Conservation (phyloP, 1,284 basidiomycete genomes). For the Leccinum ponderosum region DNA sequence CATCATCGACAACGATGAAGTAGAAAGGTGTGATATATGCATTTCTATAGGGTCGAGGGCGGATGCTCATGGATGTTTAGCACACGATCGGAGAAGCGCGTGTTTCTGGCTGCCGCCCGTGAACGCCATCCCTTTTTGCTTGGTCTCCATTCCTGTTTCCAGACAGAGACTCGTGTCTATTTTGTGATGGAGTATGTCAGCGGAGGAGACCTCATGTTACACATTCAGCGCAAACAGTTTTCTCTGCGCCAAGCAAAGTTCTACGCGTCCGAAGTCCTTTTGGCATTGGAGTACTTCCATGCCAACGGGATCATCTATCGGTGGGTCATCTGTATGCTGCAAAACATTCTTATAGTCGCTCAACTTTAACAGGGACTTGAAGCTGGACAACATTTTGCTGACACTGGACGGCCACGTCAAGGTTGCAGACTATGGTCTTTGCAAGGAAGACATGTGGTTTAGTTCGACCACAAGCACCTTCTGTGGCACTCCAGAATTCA, state of each 20-base stretch:
- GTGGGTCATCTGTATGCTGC: constrained; percentile 43
- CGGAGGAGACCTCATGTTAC: constrained; percentile 91
- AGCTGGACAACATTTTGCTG: constrained; percentile 97
- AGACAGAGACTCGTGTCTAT: constrained; percentile 98
- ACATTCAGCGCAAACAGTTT: constrained; percentile 94
- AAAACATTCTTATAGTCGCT: background rate
- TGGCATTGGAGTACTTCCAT: constrained; percentile 99
- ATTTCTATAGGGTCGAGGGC: constrained; percentile 1
- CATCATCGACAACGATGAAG: constrained; percentile 99
- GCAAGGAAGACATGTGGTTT: constrained; percentile 99
- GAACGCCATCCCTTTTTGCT: constrained; percentile 98
- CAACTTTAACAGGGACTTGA: constrained; percentile 74
- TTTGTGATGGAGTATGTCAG: constrained; percentile 95
- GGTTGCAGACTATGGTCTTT: constrained; percentile 98
- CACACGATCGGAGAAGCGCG: constrained; percentile 98
- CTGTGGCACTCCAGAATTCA: constrained; percentile 99
- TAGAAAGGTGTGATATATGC: constrained; percentile 75
- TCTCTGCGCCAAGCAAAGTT: constrained; percentile 97
- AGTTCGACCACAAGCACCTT: constrained; percentile 98
- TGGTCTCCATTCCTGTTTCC: constrained; percentile 98
- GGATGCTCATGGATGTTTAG: constrained; percentile 42
- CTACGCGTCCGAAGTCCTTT: constrained; percentile 96
- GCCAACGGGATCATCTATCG: constrained; percentile 97
- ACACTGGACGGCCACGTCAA: constrained; percentile 98
- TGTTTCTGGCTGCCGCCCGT: constrained; percentile 93